Conservation (phyloP, 163 green algal species). For the Smithsoniella earleae region DNA sequence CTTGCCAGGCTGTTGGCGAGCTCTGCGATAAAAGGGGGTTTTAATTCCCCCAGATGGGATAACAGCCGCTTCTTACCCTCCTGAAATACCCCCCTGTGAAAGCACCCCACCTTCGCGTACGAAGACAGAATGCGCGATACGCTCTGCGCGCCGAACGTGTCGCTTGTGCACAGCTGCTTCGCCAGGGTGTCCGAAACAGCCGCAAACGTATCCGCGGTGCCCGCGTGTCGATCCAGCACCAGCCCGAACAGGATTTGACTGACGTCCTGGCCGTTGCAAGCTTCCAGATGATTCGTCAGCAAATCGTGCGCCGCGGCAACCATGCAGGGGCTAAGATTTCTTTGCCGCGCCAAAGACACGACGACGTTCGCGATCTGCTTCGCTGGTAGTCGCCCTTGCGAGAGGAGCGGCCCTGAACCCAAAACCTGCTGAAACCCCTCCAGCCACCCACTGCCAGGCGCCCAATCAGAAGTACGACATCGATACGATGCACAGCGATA, state of each 20-base stretch:
- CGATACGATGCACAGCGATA: too few species aligned
- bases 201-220: not conserved
- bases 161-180: not conserved
- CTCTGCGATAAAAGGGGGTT: constrained; percentile 21
- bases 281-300: not conserved
- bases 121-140: constrained; percentile 16
- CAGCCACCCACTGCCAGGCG: too few species aligned
- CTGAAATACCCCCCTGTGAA: not conserved
- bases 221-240: not conserved
- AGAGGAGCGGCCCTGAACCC: constrained; percentile 10
- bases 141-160: constrained; percentile 11
- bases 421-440: too few species aligned
- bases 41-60: constrained; percentile 4
- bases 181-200: not conserved
- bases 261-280: constrained; percentile 22
- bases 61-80: not conserved
- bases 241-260: constrained; percentile 25
- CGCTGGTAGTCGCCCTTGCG: not conserved
- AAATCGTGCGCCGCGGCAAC: not conserved
- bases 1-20: not conserved
- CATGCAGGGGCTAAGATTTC: not conserved
- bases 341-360: constrained; percentile 15
- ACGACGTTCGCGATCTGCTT: constrained; percentile 19
- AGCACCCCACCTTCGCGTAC: constrained; percentile 15
- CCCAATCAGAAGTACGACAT: too few species aligned